Conservation (phyloP, 331 rosid species). For the Spiraea crenata region DNA sequence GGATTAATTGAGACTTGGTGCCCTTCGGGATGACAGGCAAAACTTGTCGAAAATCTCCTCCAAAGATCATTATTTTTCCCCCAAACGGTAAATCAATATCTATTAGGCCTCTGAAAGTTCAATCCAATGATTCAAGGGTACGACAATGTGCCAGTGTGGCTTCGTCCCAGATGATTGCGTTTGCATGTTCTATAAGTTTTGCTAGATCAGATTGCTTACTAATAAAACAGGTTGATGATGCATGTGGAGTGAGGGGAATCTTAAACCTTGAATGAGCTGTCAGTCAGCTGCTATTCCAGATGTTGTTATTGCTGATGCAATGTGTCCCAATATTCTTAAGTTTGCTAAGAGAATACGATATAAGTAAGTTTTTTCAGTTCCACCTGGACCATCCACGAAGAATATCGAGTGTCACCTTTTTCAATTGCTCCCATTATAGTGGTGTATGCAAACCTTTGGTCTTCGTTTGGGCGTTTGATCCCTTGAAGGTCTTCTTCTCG, state of each 20-base stretch:
- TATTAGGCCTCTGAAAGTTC: background rate
- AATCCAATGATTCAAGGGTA: background rate
- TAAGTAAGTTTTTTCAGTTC: background rate
- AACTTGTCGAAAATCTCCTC: slow-evolving; percentile 3
- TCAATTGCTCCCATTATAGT: background rate
- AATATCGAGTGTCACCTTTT: background rate
- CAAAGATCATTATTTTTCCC: background rate
- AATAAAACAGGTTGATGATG: background rate
- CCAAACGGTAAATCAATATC: background rate
- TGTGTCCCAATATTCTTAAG: background rate
- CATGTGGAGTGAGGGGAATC: background rate
- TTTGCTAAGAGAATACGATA: background rate
- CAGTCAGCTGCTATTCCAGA: background rate
- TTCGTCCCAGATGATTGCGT: slow-evolving; percentile 12
- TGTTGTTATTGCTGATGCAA: background rate
- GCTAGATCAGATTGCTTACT: background rate
- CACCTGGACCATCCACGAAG: background rate
- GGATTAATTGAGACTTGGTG: background rate
- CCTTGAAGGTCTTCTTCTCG: background rate
- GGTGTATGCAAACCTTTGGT: background rate
- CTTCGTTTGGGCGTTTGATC: background rate
- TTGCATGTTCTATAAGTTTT: background rate
- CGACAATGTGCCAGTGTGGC: background rate
- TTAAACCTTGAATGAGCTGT: slow-evolving; percentile 8
- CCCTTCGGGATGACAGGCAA: background rate